phyloP scores from a whole-genome alignment of 768 basidiomycete species.

The Collybiopsis luxurians region DNA sequence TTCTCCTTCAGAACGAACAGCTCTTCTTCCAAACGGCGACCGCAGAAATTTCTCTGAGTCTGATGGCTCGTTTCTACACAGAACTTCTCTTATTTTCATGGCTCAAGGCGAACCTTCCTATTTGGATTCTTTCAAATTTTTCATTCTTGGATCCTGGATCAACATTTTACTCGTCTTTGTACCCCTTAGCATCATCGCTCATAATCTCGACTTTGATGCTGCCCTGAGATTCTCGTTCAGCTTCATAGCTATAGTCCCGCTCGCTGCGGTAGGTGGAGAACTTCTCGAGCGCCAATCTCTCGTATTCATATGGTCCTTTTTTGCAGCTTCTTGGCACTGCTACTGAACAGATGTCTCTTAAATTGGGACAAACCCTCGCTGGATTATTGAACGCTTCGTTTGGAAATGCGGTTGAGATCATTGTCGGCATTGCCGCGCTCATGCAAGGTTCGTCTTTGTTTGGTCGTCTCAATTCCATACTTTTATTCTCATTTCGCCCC shows the following conservation, averaged over 20 bases:
- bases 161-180: conserved; percentile 80
- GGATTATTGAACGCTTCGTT: conserved; percentile 86
- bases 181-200: conserved; percentile 66
- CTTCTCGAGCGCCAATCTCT: background rate
- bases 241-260: conserved; percentile 82
- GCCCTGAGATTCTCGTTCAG: conserved; percentile 71
- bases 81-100: conserved; percentile 40
- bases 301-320: background rate
- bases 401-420: conserved; percentile 85
- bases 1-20: conserved; percentile 39
- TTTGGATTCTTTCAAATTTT: conserved; percentile 52
- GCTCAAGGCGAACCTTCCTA: conserved; percentile 67
- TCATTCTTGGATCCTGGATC: conserved; percentile 63
- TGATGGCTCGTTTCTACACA: conserved; percentile 18
- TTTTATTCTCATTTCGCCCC: conserved; percentile 7
- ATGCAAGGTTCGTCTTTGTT: conserved; percentile 52
- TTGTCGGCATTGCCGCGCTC: conserved; percentile 84
- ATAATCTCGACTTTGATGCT: conserved; percentile 72
- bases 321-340: conserved; percentile 72
- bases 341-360: conserved; percentile 76
- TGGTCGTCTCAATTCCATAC: background rate
- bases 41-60: conserved; percentile 3
- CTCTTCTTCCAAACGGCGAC: conserved; percentile 45
- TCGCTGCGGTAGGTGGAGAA: conserved; percentile 77
- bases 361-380: conserved; percentile 81